Evolutionary conservation across 2,329 filamentous ascomycete genomes (phyloP).

Genomic region (Fusarium redolens): DNA sequence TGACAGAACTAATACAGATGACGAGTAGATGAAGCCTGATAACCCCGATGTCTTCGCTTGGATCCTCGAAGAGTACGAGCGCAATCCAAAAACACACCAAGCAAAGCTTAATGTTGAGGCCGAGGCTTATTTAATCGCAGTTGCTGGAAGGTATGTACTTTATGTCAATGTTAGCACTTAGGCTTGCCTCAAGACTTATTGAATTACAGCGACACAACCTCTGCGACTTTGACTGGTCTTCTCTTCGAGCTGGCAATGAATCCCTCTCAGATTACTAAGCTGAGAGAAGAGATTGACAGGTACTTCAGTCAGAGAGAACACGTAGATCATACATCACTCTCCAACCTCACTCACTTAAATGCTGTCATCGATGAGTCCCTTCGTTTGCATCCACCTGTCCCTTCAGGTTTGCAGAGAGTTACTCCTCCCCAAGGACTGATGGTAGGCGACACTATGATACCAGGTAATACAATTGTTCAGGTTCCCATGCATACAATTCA

Average conservation of each 20-base stretch:
- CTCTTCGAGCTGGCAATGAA: constrained; percentile 51
- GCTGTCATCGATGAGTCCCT: constrained; percentile 55
- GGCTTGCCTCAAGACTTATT: background rate
- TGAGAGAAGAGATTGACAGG: constrained; percentile 52
- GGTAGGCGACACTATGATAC: constrained; percentile 32
- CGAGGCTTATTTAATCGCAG: constrained; percentile 47
- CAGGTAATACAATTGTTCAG: constrained; percentile 28
- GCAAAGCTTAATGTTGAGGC: constrained; percentile 42
- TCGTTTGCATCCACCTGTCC: constrained; percentile 52
- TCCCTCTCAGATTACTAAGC: constrained; percentile 36
- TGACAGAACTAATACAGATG: background rate
- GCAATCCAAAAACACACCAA: constrained; percentile 28
- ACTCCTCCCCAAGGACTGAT: constrained; percentile 53
- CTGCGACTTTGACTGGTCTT: constrained; percentile 47
- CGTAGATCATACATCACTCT: constrained; percentile 32
- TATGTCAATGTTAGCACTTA: fast-evolving
- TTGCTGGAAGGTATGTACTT: constrained; percentile 47
- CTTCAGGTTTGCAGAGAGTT: constrained; percentile 49
- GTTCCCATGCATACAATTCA: constrained; percentile 36
- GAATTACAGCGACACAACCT: constrained; percentile 49
- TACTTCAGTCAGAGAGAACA: constrained; percentile 18
- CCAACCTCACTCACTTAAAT: constrained; percentile 46
- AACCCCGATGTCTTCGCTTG: constrained; percentile 48
- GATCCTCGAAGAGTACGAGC: constrained; percentile 46
- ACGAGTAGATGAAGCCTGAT: constrained; percentile 24